Percentiles rank a stretch among this genome's conserved stretches.
phyloP scores from a whole-genome alignment of 2,329 filamentous ascomycete genomes.

The Botryotinia narcissicola region DNA sequence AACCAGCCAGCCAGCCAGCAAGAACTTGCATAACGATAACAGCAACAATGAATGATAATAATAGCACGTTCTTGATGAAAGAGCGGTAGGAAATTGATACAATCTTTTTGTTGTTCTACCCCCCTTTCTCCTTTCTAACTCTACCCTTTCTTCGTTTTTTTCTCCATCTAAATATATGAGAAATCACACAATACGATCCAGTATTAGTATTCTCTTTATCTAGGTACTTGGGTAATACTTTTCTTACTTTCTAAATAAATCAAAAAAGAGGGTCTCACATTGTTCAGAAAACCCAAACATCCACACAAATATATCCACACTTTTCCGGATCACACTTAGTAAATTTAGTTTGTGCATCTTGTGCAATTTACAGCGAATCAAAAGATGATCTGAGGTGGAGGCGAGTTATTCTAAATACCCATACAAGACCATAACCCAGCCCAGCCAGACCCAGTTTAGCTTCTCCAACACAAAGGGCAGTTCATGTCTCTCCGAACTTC shows the following conservation, averaged over 20 bases:
- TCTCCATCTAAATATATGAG: conserved; percentile 5
- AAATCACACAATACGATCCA: conserved; percentile 1
- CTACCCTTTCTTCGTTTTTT: background rate
- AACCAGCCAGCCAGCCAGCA: background rate
- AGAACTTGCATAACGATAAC: conserved; percentile 5
- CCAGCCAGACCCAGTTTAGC: conserved; percentile 13
- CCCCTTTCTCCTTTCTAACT: background rate
- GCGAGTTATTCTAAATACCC: conserved; percentile 10
- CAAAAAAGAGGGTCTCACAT: conserved; percentile 11
- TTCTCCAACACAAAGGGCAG: conserved; percentile 17
- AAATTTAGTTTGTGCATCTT: conserved; percentile 10
- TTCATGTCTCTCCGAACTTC: conserved; percentile 14
- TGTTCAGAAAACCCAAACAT: conserved; percentile 17
- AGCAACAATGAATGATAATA: background rate
- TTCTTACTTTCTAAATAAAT: conserved; percentile 7
- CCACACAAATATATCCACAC: background rate
- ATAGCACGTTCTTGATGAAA: background rate
- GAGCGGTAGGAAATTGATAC: background rate
- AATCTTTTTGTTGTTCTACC: background rate
- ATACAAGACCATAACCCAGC: background rate
- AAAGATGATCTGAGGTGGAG: conserved; percentile 12
- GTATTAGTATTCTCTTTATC: background rate
- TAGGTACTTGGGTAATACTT: background rate
- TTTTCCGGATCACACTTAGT: conserved; percentile 7
- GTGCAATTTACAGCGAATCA: conserved; percentile 15